phyloP scores from a whole-genome alignment of 345 rosid genomes.

The Limnanthes douglasii region DNA sequence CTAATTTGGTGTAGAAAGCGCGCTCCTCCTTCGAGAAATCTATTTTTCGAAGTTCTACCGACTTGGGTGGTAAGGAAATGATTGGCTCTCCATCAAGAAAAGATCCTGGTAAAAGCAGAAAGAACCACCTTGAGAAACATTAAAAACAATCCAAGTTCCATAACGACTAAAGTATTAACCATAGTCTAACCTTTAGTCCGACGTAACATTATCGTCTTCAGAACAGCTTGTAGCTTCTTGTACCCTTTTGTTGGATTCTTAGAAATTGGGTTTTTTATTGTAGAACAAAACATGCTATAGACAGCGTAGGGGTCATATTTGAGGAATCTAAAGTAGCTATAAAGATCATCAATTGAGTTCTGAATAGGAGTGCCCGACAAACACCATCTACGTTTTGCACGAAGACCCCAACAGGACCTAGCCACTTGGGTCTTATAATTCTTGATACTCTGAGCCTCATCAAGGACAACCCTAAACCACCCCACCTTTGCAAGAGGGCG shows the following conservation, averaged over 20 bases:
- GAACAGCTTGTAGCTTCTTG: conserved; percentile 66
- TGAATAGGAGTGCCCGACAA: conserved; percentile 98
- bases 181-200: conserved; percentile 75
- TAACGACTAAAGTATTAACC: conserved; percentile 1
- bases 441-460: conserved; percentile 98
- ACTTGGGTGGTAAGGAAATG: conserved; percentile 67
- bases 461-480: conserved; percentile 94
- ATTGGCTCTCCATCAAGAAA: conserved; percentile 86
- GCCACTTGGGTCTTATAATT: conserved; percentile 94
- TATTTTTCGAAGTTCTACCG: conserved; percentile 58
- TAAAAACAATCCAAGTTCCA: conserved; percentile 1
- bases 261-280: conserved; percentile 55
- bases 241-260: conserved; percentile 54
- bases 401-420: conserved; percentile 98
- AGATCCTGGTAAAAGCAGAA: conserved; percentile 32
- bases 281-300: conserved; percentile 41
- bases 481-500: conserved; percentile 87
- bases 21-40: conserved; percentile 81
- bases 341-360: conserved; percentile 92
- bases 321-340: conserved; percentile 95
- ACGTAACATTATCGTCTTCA: conserved; percentile 91
- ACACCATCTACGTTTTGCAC: conserved; percentile 98
- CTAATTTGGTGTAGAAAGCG: conserved; percentile 66
- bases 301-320: conserved; percentile 71
- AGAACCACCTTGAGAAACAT: conserved; percentile 4